Evolutionary conservation across 352 stramenopile genomes (phyloP).

Genomic region (Blastocystis hominis): DNA sequence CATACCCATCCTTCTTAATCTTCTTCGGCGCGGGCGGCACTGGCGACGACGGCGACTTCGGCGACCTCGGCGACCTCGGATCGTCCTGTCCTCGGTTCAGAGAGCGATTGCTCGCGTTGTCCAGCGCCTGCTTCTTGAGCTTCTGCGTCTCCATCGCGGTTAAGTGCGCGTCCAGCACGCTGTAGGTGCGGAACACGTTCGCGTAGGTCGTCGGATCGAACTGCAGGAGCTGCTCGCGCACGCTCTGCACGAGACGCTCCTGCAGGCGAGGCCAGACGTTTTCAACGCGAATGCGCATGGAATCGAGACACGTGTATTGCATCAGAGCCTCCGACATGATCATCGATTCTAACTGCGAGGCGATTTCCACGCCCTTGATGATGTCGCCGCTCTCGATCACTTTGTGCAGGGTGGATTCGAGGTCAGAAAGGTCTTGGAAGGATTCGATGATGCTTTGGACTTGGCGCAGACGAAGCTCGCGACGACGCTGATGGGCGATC

Average conservation of each 20-base stretch:
- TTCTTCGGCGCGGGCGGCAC: neutral
- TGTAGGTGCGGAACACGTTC: conserved; percentile 54
- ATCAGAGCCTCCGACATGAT: conserved; percentile 49
- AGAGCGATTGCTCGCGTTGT: neutral
- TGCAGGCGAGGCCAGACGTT: conserved; percentile 37
- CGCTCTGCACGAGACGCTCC: conserved; percentile 40
- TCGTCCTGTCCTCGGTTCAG: neutral
- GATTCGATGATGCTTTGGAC: conserved; percentile 51
- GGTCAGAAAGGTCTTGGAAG: conserved; percentile 9
- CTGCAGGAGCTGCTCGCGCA: conserved; percentile 19
- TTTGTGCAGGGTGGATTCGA: conserved; percentile 44
- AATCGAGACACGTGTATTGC: conserved; percentile 53
- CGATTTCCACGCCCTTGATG: conserved; percentile 55
- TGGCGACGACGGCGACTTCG: neutral
- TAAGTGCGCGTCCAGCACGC: conserved; percentile 43
- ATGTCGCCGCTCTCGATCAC: conserved; percentile 48
- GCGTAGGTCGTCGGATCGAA: conserved; percentile 20
- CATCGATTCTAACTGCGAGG: conserved; percentile 45
- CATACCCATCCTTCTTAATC: conserved; percentile 14
- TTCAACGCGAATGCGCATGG: conserved; percentile 29
- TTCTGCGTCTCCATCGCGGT: conserved; percentile 46
- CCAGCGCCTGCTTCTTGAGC: conserved; percentile 32
- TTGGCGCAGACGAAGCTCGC: conserved; percentile 24
- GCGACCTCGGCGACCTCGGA: neutral
- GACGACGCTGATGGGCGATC: conserved; percentile 15